Evolutionary conservation across 805 yeast genomes (phyloP).

Genomic region (Metschnikowia colocasiae): DNA sequence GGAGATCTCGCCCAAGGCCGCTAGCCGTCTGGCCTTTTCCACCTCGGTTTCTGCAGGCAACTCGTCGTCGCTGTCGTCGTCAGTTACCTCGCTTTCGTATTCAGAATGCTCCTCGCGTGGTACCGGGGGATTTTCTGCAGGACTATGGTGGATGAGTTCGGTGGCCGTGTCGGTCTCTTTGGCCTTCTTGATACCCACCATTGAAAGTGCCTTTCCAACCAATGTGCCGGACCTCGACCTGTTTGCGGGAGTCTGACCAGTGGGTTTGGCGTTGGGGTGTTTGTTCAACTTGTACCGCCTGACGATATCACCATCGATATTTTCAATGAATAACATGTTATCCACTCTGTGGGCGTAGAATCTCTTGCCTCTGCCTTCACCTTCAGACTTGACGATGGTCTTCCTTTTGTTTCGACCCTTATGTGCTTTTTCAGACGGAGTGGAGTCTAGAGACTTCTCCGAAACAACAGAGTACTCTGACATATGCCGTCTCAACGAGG

Average conservation of each 20-base stretch:
- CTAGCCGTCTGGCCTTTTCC: constrained; percentile 60
- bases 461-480: constrained; percentile 33
- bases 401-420: constrained; percentile 12
- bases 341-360: constrained; percentile 74
- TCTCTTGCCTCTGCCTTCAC: constrained; percentile 28
- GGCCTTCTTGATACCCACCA: constrained; percentile 48
- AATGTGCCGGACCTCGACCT: constrained; percentile 40
- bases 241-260: constrained; percentile 10
- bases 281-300: constrained; percentile 73
- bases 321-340: constrained; percentile 76
- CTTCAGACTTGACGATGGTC: constrained; percentile 30
- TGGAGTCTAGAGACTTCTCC: constrained; percentile 6
- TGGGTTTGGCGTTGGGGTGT: constrained; percentile 28
- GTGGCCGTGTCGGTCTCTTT: constrained; percentile 9
- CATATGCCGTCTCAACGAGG: constrained; percentile 36
- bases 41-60: constrained; percentile 54
- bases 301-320: constrained; percentile 86
- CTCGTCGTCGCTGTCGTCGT: constrained; percentile 21
- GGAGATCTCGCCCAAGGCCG: constrained; percentile 47
- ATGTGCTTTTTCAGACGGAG: background rate
- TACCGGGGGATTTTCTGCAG: background rate
- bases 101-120: constrained; percentile 11
- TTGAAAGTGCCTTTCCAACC: constrained; percentile 46
- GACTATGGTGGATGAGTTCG: background rate
- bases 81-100: constrained; percentile 12